Conservation (phyloP, 1,284 basidiomycete genomes). For the Fomitiporia mediterranea region DNA sequence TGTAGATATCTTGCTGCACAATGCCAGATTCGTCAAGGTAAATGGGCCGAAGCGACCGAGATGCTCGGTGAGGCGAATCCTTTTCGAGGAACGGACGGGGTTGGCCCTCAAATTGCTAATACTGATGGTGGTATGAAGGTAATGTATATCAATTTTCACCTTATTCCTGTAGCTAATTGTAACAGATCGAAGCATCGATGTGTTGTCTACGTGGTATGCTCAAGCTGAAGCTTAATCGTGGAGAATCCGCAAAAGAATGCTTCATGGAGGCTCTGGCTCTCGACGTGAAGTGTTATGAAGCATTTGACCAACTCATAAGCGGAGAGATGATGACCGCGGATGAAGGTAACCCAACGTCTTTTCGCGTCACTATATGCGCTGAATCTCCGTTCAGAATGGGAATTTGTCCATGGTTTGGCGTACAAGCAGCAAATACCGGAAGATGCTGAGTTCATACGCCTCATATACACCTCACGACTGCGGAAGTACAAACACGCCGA, state of each 20-base stretch:
- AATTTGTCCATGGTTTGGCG: conserved; percentile 82
- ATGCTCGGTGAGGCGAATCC: conserved; percentile 91
- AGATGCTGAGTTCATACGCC: conserved; percentile 84
- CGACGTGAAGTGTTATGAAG: conserved; percentile 97
- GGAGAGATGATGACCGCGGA: conserved; percentile 92
- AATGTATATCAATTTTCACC: conserved; percentile 17
- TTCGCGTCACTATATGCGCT: conserved; percentile 6
- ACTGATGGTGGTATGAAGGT: conserved; percentile 86
- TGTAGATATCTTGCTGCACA: conserved; percentile 94
- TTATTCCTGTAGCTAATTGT: conserved; percentile 9
- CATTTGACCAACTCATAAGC: conserved; percentile 85
- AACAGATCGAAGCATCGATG: conserved; percentile 90
- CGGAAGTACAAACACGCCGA: conserved; percentile 84
- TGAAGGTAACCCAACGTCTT: conserved; percentile 59
- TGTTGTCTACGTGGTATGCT: conserved; percentile 90
- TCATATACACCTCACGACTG: conserved; percentile 89
- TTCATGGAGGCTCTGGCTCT: conserved; percentile 94
- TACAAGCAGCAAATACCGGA: conserved; percentile 82
- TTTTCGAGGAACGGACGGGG: conserved; percentile 56
- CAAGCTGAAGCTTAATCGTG: conserved; percentile 89
- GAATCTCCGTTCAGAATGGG: conserved; percentile 72
- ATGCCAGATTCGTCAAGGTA: conserved; percentile 89
- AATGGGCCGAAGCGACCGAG: conserved; percentile 90
- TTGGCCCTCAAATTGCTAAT: conserved; percentile 67
- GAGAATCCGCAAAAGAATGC: conserved; percentile 84